phyloP scores from a whole-genome alignment of 164 flowering plant genomes.

The Liquidambar formosana region DNA sequence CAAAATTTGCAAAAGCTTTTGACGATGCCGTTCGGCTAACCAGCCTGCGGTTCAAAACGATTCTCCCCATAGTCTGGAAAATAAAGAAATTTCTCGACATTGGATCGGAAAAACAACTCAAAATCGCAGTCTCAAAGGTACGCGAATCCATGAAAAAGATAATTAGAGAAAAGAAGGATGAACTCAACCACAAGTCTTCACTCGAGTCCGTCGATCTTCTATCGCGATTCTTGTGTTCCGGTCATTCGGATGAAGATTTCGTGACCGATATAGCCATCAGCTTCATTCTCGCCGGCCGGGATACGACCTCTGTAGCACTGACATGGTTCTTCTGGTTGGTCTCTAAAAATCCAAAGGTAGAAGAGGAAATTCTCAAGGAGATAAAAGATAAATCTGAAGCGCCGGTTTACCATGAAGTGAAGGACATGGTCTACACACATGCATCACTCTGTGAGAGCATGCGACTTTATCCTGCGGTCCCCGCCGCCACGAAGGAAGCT shows the following conservation, averaged over 20 bases:
- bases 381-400: too few relatives aligned
- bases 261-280: too few relatives aligned
- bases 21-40: conserved; percentile 31
- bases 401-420: conserved; percentile 45
- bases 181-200: too few relatives aligned
- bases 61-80: conserved; percentile 20
- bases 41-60: conserved; percentile 22
- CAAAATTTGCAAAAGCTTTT: conserved; percentile 38
- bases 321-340: conserved; percentile 54
- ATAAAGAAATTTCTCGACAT: conserved; percentile 19
- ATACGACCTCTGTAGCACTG: too few relatives aligned
- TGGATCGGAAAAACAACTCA: conserved; percentile 37
- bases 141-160: conserved; percentile 35
- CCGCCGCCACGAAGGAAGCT: conserved; percentile 39
- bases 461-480: conserved; percentile 60
- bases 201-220: too few relatives aligned
- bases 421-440: conserved; percentile 51
- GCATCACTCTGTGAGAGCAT: conserved; percentile 54
- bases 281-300: too few relatives aligned
- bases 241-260: too few relatives aligned
- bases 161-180: conserved; percentile 33
- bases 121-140: conserved; percentile 18
- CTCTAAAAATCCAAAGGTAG: conserved; percentile 22
- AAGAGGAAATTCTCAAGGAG: conserved; percentile 27
- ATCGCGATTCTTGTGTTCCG: too few relatives aligned